A percentile compares a stretch with the other conserved stretches of the same genome.
Conservation (phyloP, 2,329 filamentous ascomycete genomes). For the Diaporthe vaccinii region DNA sequence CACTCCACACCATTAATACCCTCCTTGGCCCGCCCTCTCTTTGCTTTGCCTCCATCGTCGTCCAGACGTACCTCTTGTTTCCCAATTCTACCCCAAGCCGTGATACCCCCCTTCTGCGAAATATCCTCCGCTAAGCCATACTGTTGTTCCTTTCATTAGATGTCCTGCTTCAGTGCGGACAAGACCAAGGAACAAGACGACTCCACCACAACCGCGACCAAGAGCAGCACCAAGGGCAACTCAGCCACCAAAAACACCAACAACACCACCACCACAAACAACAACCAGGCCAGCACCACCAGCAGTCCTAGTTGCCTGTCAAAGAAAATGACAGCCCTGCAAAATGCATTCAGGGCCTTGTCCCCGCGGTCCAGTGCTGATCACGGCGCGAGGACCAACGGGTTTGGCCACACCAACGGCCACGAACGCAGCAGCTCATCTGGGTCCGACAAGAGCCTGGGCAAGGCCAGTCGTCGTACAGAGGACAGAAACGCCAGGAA, state of each 20-base stretch:
- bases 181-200: neutral
- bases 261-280: neutral
- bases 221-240: neutral
- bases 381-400: conserved; percentile 13
- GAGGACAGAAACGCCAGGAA: conserved; percentile 52
- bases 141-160: conserved; percentile 2
- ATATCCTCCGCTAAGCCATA: neutral
- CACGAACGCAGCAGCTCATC: conserved; percentile 27
- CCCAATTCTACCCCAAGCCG: neutral
- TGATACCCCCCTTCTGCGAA: conserved; percentile 10
- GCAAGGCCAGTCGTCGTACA: conserved; percentile 35
- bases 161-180: conserved; percentile 17
- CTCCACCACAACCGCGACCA: neutral
- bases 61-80: neutral
- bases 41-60: neutral
- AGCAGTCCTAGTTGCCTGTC: neutral
- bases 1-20: conserved; percentile 8
- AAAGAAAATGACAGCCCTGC: conserved; percentile 39
- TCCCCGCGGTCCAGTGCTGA: conserved; percentile 40
- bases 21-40: neutral
- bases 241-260: neutral
- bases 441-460: conserved; percentile 26
- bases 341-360: conserved; percentile 39
- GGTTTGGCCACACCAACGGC: neutral
- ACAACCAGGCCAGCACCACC: neutral